Evolutionary conservation across 2,329 filamentous ascomycete genomes (phyloP).

Genomic region (Alternaria brassicicola): DNA sequence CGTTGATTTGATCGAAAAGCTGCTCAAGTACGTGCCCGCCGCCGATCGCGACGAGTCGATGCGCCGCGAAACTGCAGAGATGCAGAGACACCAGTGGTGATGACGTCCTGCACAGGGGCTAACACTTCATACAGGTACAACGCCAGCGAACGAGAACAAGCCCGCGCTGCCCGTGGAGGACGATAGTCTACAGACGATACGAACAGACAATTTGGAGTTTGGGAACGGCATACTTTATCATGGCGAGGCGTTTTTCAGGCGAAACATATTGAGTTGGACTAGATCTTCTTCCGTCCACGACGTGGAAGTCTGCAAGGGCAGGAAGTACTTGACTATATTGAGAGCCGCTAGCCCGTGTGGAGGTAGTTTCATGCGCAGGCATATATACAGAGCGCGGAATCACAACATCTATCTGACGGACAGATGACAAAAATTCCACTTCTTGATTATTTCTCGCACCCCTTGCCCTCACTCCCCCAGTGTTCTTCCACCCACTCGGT

Average conservation of each 20-base stretch:
- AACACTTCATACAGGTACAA: constrained; percentile 41
- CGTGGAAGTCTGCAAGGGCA: background rate
- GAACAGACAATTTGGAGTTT: constrained; percentile 17
- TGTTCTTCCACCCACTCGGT: constrained; percentile 64
- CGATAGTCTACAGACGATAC: constrained; percentile 18
- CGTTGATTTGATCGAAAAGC: constrained; percentile 97
- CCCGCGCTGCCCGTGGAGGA: constrained; percentile 35
- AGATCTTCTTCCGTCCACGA: background rate
- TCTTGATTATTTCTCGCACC: constrained; percentile 2
- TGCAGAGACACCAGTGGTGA: background rate
- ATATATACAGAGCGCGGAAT: background rate
- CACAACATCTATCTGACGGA: background rate
- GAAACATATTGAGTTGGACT: constrained; percentile 4
- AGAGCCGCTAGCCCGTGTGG: background rate
- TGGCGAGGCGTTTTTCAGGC: constrained; percentile 24
- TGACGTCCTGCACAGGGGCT: constrained; percentile 27
- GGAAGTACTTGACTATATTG: background rate
- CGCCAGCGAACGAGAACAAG: constrained; percentile 45
- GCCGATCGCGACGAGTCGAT: constrained; percentile 14
- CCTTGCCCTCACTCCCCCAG: constrained; percentile 51
- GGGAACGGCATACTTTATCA: constrained; percentile 24
- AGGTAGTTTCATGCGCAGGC: background rate
- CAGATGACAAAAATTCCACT: background rate
- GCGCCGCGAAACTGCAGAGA: constrained; percentile 1
- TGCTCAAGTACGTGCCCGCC: constrained; percentile 63